phyloP scores from a whole-genome alignment of 176 grass and related monocot genomes.

The Elaeis guineensis region DNA sequence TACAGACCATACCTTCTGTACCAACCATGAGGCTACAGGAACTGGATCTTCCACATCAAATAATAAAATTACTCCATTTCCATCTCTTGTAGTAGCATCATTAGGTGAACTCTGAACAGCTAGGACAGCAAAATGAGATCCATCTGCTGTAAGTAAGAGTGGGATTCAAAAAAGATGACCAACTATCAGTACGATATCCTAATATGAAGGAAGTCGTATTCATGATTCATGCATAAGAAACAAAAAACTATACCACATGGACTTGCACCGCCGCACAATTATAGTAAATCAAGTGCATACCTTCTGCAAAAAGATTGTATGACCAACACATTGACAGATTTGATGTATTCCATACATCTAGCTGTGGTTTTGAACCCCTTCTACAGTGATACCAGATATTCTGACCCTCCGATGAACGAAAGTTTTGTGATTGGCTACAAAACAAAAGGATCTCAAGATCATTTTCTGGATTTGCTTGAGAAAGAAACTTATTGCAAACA shows the following conservation, averaged over 20 bases:
- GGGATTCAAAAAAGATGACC: too few species aligned
- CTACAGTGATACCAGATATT: slow-evolving; percentile 57
- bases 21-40: slow-evolving; percentile 55
- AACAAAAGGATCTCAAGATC: slow-evolving; percentile 7
- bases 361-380: slow-evolving; percentile 57
- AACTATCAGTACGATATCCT: too few species aligned
- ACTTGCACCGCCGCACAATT: background rate
- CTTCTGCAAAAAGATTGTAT: slow-evolving; percentile 74
- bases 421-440: slow-evolving; percentile 67
- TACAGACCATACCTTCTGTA: slow-evolving; percentile 58
- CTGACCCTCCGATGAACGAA: slow-evolving; percentile 58
- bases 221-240: too few species aligned
- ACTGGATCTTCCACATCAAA: slow-evolving; percentile 58
- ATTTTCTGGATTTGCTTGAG: too few species aligned
- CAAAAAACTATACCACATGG: too few species aligned
- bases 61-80: slow-evolving; percentile 66
- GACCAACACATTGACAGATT: slow-evolving; percentile 74
- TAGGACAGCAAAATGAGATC: slow-evolving; percentile 56
- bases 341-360: slow-evolving; percentile 74
- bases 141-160: slow-evolving; percentile 22
- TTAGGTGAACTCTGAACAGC: slow-evolving; percentile 32
- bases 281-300: slow-evolving; percentile 26
- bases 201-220: too few species aligned
- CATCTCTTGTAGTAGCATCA: slow-evolving; percentile 22
- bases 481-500: too few species aligned